Evolutionary conservation across 2,329 filamentous ascomycete genomes (phyloP).

Genomic region (Pezicula neosporulosa): DNA sequence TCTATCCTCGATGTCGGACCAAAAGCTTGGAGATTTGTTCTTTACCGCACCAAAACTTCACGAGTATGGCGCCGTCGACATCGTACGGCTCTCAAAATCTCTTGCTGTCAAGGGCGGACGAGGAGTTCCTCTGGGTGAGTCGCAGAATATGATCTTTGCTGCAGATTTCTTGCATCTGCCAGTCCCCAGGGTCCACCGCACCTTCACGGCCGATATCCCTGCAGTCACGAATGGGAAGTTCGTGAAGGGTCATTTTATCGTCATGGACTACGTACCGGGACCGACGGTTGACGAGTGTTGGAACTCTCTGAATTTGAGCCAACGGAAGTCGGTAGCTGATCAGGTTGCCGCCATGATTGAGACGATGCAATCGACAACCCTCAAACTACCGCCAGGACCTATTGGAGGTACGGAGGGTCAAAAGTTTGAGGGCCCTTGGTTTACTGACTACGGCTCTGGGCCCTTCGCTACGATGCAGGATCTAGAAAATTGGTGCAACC

Average conservation of each 20-base stretch:
- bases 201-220: conserved; percentile 4
- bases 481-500: conserved; percentile 6
- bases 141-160: conserved; percentile 4
- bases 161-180: conserved; percentile 1
- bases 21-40: conserved; percentile 5
- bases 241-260: conserved; percentile 3
- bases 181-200: conserved; percentile 5
- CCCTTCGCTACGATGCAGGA: conserved; percentile 5
- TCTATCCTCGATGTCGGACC: conserved; percentile 3
- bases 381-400: conserved; percentile 5
- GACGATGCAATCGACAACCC: conserved; percentile 1
- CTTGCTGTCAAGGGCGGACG: conserved; percentile 3
- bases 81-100: conserved; percentile 5
- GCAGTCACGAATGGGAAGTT: neutral
- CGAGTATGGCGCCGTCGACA: neutral
- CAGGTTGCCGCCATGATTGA: conserved; percentile 4
- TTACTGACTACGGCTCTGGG: conserved; percentile 4
- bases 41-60: conserved; percentile 5
- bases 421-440: conserved; percentile 7
- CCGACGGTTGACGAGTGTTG: conserved; percentile 5
- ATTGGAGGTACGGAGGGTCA: conserved; percentile 3
- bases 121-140: neutral
- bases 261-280: conserved; percentile 6
- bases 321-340: conserved; percentile 2
- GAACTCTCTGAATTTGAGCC: conserved; percentile 2